Conservation (phyloP, 179 eudicot species). For the Silene vulgaris region DNA sequence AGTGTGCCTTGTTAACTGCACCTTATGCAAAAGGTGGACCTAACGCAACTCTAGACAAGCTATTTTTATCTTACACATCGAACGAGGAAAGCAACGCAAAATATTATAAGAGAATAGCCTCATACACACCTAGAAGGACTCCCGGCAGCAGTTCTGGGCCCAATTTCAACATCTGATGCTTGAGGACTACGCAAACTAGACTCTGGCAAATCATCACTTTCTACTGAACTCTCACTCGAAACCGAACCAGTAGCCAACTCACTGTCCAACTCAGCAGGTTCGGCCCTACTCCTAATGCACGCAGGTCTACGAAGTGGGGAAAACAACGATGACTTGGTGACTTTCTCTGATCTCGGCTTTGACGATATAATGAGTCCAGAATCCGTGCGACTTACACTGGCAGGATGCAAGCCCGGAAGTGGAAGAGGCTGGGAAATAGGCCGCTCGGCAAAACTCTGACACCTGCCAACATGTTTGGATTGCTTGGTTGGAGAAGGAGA, state of each 20-base stretch:
- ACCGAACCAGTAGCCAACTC: constrained; percentile 57
- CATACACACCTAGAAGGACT: constrained; percentile 73
- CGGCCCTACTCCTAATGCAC: constrained; percentile 59
- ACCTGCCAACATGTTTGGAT: constrained; percentile 73
- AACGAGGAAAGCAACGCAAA: not conserved
- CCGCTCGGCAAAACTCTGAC: constrained; percentile 86
- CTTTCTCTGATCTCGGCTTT: constrained; percentile 52
- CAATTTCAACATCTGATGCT: constrained; percentile 65
- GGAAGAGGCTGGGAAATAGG: constrained; percentile 82
- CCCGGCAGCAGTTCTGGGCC: constrained; percentile 56
- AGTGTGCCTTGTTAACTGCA: not conserved
- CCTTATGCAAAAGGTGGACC: not conserved
- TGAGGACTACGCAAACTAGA: constrained; percentile 64
- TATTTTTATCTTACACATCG: not conserved
- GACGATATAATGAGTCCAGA: constrained; percentile 57
- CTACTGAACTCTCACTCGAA: constrained; percentile 72
- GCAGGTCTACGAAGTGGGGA: constrained; percentile 68
- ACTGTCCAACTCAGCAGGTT: constrained; percentile 63
- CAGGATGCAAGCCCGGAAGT: constrained; percentile 53
- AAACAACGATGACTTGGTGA: constrained; percentile 46
- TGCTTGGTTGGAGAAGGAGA: constrained; percentile 77
- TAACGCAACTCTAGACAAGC: not conserved
- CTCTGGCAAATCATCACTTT: constrained; percentile 77
- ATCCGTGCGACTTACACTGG: constrained; percentile 58
- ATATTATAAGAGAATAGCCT: not conserved